Conservation (phyloP, 257 asterid species). For the Agastache rugosa region DNA sequence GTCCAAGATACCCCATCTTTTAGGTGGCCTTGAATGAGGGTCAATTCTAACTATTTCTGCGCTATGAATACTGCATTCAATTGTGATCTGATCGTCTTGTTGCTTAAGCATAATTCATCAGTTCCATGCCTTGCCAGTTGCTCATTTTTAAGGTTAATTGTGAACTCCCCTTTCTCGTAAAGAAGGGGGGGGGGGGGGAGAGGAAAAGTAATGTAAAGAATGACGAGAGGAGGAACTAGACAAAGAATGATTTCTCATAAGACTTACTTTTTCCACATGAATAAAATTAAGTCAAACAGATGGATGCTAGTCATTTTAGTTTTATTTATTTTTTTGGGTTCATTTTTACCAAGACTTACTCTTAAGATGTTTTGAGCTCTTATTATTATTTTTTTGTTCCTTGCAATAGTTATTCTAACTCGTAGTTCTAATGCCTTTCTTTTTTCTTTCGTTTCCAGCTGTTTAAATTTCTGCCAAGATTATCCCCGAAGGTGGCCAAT, state of each 20-base stretch:
- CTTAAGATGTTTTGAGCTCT: background rate
- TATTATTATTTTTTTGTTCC: constrained; percentile 5
- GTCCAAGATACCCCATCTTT: background rate
- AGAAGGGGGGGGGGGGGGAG: background rate
- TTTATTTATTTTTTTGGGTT: background rate
- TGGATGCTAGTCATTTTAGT: constrained; percentile 6
- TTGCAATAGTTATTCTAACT: background rate
- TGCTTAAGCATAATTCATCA: constrained; percentile 10
- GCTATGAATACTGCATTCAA: background rate
- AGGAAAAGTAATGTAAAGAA: background rate
- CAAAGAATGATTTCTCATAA: background rate
- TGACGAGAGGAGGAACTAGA: background rate
- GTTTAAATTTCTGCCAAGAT: constrained; percentile 78
- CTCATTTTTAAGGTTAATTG: background rate
- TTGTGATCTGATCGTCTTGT: background rate
- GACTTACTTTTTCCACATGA: background rate
- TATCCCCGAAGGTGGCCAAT: constrained; percentile 77
- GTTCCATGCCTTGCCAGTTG: constrained; percentile 1
- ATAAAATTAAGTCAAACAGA: background rate
- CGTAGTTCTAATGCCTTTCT: constrained; percentile 9
- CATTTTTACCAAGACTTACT: background rate
- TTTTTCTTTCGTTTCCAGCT: constrained; percentile 51
- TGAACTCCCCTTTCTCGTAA: background rate
- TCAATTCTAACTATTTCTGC: background rate
- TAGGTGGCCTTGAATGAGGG: constrained; percentile 11